A percentile compares a stretch with the other conserved stretches of the same genome.
Conservation (phyloP, 345 rosid species). For the Microcos paniculata region DNA sequence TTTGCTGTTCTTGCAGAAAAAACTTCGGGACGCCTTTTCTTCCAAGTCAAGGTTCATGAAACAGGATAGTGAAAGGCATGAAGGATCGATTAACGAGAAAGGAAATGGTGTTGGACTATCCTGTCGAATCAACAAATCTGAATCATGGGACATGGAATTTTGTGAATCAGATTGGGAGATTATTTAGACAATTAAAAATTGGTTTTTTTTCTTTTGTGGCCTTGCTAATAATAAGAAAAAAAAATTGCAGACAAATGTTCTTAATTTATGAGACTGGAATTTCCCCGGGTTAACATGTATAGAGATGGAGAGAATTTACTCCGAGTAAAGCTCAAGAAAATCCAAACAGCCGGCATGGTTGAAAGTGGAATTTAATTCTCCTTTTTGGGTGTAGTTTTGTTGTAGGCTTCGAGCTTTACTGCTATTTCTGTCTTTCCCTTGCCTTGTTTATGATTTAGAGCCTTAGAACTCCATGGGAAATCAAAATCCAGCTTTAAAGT, state of each 20-base stretch:
- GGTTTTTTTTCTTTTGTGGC: not conserved
- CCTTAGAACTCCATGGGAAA: too few species aligned
- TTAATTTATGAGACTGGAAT: not conserved
- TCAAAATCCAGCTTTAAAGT: not conserved
- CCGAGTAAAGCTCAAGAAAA: not conserved
- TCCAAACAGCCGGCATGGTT: not conserved
- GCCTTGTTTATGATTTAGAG: not conserved
- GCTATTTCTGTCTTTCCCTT: not conserved
- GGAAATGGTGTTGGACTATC: not conserved
- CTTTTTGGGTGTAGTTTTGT: not conserved
- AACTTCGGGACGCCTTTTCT: not conserved
- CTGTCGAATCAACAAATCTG: not conserved
- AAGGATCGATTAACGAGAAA: not conserved
- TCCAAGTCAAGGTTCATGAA: not conserved
- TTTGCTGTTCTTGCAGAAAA: constrained; percentile 4
- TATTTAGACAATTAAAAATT: constrained; percentile 10
- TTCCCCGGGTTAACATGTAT: not conserved
- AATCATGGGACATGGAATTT: constrained; percentile 9
- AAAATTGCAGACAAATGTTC: not conserved
- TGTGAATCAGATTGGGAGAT: constrained; percentile 38
- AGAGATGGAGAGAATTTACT: constrained; percentile 4
- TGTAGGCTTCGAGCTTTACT: not conserved
- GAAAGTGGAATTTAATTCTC: not conserved
- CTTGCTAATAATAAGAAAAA: not conserved
- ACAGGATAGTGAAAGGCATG: not conserved